These are phyloP conservation scores for Tolypocladium inflatum DNA, from an alignment of 2,329 filamentous ascomycete species.

Conservation along the genomic window DNA sequence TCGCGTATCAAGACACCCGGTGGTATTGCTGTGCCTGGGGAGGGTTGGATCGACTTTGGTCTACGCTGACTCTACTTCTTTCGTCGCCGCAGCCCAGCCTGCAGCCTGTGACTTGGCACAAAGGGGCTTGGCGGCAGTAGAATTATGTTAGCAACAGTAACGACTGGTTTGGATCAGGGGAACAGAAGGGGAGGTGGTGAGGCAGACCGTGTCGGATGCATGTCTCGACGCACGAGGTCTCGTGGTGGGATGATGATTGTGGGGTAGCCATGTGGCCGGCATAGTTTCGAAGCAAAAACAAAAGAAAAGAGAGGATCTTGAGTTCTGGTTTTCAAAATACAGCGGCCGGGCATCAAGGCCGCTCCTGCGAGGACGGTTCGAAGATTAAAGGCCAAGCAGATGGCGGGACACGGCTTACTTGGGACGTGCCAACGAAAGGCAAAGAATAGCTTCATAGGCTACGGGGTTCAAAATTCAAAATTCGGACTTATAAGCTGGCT, in stretches of 20 bases:
- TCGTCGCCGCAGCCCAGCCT: constrained; percentile 5
- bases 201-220: not conserved
- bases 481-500: not conserved
- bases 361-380: not conserved
- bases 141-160: not conserved
- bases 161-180: constrained; percentile 1
- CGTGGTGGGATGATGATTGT: not conserved
- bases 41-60: constrained; percentile 11
- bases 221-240: not conserved
- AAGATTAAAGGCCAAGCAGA: not conserved
- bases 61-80: constrained; percentile 6
- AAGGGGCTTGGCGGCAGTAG: not conserved
- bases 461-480: not conserved
- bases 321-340: not conserved
- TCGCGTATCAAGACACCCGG: constrained; percentile 18
- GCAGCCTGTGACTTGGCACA: constrained; percentile 1
- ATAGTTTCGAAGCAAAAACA: constrained; percentile 4
- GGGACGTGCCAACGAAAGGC: not conserved
- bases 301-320: constrained; percentile 4
- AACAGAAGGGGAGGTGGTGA: not conserved
- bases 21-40: constrained; percentile 14
- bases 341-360: not conserved
- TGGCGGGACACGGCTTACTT: not conserved
- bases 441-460: not conserved
- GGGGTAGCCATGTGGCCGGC: constrained; percentile 4